Percentiles rank a stretch among this genome's conserved stretches.
Evolutionary conservation across 1,139 yeast species (phyloP).

Genomic region (Pichia sp.): DNA sequence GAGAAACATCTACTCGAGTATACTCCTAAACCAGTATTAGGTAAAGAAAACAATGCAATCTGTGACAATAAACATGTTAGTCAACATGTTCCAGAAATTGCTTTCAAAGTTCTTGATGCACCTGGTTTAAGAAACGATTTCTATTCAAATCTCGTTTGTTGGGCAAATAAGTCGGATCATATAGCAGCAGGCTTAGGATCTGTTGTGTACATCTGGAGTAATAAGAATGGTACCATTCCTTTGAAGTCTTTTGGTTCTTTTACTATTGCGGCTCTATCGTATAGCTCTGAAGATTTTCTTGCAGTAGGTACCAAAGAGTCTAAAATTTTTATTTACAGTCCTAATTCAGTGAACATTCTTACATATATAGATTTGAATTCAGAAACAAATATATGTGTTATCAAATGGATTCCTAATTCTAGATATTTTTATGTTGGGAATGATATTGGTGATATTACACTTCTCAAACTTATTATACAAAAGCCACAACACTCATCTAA

Average conservation of each 20-base stretch:
- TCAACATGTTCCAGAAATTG: slow-evolving; percentile 26
- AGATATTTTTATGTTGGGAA: slow-evolving; percentile 55
- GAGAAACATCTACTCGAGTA: background rate
- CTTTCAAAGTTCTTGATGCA: slow-evolving; percentile 57
- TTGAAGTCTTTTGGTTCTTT: slow-evolving; percentile 33
- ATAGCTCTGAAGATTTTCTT: slow-evolving; percentile 41
- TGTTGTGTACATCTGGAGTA: slow-evolving; percentile 62
- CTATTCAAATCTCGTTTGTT: slow-evolving; percentile 68
- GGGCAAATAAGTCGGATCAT: slow-evolving; percentile 50
- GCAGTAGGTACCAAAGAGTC: slow-evolving; percentile 57
- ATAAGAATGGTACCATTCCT: slow-evolving; percentile 38
- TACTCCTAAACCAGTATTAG: background rate
- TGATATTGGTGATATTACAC: slow-evolving; percentile 54
- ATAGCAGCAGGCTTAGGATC: slow-evolving; percentile 66
- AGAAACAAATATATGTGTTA: slow-evolving; percentile 46
- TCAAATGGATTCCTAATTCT: slow-evolving; percentile 52
- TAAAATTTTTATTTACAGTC: slow-evolving; percentile 35
- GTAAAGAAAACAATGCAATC: background rate
- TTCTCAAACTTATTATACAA: slow-evolving; percentile 25
- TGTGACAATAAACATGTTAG: slow-evolving; percentile 9
- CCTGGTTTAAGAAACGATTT: slow-evolving; percentile 74
- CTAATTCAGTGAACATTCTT: slow-evolving; percentile 16
- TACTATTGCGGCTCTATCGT: slow-evolving; percentile 52
- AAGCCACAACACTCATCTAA: slow-evolving; percentile 4
- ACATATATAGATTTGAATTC: slow-evolving; percentile 19